These are phyloP conservation scores for Trypanosoma theileri DNA, from an alignment of 208 protist species.

Conservation along the genomic window DNA sequence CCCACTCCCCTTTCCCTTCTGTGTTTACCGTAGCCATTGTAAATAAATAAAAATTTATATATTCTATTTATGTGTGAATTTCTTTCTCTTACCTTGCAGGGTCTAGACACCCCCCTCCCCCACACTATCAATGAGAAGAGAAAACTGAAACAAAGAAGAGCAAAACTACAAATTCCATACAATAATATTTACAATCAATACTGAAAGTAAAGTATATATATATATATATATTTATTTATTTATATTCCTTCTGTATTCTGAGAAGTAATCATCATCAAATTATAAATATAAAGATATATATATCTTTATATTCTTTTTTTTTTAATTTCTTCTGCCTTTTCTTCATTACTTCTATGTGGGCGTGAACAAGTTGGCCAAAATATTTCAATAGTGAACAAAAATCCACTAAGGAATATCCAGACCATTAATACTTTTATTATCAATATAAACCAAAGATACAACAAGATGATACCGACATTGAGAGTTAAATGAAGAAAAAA, in stretches of 20 bases:
- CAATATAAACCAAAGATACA: no score
- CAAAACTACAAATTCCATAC: background rate
- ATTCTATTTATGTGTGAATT: background rate
- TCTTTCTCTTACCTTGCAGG: background rate
- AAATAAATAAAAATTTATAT: background rate
- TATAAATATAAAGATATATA: background rate
- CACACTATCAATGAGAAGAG: background rate
- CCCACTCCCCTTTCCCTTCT: conserved; percentile 46
- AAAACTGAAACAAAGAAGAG: background rate
- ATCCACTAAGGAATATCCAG: no score
- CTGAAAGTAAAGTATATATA: no score
- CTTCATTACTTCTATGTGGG: no score
- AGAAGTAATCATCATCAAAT: background rate
- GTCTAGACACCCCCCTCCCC: no score
- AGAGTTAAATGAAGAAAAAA: no score
- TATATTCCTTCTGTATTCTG: no score
- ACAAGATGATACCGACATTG: no score
- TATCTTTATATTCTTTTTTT: background rate
- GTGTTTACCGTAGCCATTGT: conserved; percentile 43
- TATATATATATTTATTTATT: no score
- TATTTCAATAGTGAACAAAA: no score
- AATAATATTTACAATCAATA: background rate
- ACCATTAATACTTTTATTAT: no score
- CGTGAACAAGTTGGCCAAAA: no score
- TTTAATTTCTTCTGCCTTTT: background rate